Evolutionary conservation across 441 rosid genomes (phyloP).

Genomic region (Isatis lusitanica): DNA sequence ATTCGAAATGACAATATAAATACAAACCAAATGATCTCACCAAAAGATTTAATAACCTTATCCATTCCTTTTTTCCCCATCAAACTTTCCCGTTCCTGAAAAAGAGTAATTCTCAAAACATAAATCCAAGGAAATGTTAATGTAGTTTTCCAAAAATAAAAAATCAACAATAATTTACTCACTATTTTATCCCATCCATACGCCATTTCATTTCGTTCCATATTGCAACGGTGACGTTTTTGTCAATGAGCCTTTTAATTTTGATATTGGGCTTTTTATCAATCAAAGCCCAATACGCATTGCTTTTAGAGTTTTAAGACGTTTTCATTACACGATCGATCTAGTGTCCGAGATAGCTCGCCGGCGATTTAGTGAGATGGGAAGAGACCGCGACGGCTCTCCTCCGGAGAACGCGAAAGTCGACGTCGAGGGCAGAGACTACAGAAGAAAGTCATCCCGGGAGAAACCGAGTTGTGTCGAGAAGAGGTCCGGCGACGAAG

Average conservation of each 20-base stretch:
- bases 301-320: neutral
- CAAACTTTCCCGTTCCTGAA: too few relatives aligned
- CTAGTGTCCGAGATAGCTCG: slow-evolving; percentile 7
- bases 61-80: too few relatives aligned
- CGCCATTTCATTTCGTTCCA: too few relatives aligned
- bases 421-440: slow-evolving; percentile 34
- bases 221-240: neutral
- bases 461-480: slow-evolving; percentile 26
- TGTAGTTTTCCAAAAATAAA: too few relatives aligned
- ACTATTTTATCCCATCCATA: too few relatives aligned
- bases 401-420: slow-evolving; percentile 17
- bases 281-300: neutral
- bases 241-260: neutral
- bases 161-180: too few relatives aligned
- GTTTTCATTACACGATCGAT: neutral
- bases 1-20: too few relatives aligned
- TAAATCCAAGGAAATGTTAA: too few relatives aligned
- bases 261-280: neutral
- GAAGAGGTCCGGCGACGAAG: slow-evolving; percentile 30
- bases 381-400: slow-evolving; percentile 44
- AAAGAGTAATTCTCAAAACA: too few relatives aligned
- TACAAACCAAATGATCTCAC: too few relatives aligned
- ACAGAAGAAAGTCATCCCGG: slow-evolving; percentile 21
- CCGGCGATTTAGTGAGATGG: slow-evolving; percentile 44
- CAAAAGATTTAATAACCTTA: too few relatives aligned